Evolutionary conservation across 306 rosid genomes (phyloP).

Genomic region (Clitoria ternatea): DNA sequence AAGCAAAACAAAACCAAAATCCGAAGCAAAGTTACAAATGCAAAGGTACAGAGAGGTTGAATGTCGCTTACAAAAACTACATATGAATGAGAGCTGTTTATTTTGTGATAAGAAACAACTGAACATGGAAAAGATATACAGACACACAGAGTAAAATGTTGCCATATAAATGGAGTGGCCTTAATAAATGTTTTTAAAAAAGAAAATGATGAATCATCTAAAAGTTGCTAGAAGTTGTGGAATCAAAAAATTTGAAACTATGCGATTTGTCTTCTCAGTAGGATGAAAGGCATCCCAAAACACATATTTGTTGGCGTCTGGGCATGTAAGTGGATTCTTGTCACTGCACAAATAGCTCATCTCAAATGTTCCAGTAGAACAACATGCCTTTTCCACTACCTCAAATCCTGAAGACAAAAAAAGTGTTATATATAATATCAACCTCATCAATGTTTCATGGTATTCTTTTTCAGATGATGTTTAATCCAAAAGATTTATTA

Average conservation of each 20-base stretch:
- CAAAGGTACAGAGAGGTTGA: too few relatives aligned
- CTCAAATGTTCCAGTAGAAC: conserved; percentile 40
- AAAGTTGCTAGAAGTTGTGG: conserved; percentile 13
- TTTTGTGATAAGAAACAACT: too few relatives aligned
- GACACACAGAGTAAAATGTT: too few relatives aligned
- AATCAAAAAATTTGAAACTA: conserved; percentile 19
- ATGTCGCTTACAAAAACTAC: too few relatives aligned
- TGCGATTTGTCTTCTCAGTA: conserved; percentile 30
- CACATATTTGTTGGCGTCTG: conserved; percentile 31
- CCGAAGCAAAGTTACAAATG: too few relatives aligned
- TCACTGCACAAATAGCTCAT: conserved; percentile 40
- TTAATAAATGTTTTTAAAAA: background rate
- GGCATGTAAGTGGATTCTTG: conserved; percentile 33
- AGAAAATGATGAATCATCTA: background rate
- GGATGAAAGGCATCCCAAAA: conserved; percentile 52
- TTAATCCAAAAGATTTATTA: too few relatives aligned
- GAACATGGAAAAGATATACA: too few relatives aligned
- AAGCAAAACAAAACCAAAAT: too few relatives aligned
- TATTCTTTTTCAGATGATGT: too few relatives aligned
- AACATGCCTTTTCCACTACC: conserved; percentile 32
- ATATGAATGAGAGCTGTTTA: too few relatives aligned
- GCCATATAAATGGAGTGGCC: too few relatives aligned
- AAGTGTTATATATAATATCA: background rate
- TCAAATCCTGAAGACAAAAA: conserved; percentile 35
- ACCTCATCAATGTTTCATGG: background rate